Conservation (phyloP, 2,329 filamentous ascomycete genomes). For the Sclerotinia subarctica region DNA sequence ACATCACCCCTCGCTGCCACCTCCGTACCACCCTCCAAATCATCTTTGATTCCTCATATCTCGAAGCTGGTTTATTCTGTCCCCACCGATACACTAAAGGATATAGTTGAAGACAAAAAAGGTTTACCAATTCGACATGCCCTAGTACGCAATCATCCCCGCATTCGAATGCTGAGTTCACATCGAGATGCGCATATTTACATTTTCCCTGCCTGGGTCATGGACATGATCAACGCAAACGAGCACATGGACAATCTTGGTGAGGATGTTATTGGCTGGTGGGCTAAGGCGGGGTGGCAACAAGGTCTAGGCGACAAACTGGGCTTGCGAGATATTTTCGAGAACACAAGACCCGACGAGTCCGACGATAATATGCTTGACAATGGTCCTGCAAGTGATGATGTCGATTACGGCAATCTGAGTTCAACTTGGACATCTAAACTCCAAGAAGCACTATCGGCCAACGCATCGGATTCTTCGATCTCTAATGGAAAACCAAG, state of each 20-base stretch:
- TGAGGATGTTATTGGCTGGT: constrained; percentile 91
- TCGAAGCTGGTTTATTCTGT: constrained; percentile 82
- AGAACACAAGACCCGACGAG: constrained; percentile 43
- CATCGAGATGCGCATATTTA: constrained; percentile 93
- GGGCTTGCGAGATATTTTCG: constrained; percentile 64
- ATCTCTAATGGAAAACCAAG: constrained; percentile 26
- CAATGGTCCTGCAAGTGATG: constrained; percentile 33
- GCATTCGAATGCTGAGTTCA: constrained; percentile 75
- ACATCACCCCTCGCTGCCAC: constrained; percentile 64
- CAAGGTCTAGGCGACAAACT: constrained; percentile 75
- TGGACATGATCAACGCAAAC: constrained; percentile 77
- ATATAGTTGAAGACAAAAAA: constrained; percentile 73
- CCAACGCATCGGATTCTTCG: background rate
- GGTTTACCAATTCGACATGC: constrained; percentile 71
- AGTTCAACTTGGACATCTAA: constrained; percentile 38
- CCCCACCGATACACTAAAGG: constrained; percentile 84
- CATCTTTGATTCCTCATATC: constrained; percentile 64
- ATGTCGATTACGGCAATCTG: constrained; percentile 33
- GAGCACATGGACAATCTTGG: constrained; percentile 82
- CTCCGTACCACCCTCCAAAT: constrained; percentile 56
- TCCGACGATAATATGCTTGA: constrained; percentile 38
- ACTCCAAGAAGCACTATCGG: constrained; percentile 15
- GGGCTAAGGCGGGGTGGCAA: constrained; percentile 94
- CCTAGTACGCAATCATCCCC: constrained; percentile 70
- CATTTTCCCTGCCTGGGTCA: constrained; percentile 86